Evolutionary conservation across 1,139 yeast species (phyloP).

Genomic region (Candida tetrigidarum): DNA sequence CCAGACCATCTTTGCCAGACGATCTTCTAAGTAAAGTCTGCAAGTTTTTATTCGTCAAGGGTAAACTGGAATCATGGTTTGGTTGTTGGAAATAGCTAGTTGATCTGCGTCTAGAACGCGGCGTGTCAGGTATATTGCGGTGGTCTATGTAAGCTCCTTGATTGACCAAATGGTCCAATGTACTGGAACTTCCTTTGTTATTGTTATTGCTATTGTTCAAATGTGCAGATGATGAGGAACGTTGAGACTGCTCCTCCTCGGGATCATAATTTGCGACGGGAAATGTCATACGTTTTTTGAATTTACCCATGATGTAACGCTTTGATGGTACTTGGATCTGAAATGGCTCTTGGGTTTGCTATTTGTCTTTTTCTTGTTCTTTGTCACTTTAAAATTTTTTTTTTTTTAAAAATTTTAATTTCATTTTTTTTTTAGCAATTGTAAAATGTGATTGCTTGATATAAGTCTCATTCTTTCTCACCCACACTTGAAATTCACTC

Average conservation of each 20-base stretch:
- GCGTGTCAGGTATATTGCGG: slow-evolving; percentile 32
- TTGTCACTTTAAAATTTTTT: background rate
- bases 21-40: slow-evolving; percentile 27
- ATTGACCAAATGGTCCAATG: slow-evolving; percentile 15
- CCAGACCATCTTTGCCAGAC: slow-evolving; percentile 15
- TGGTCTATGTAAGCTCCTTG: slow-evolving; percentile 40
- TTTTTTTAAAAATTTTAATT: background rate
- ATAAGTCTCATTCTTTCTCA: too few relatives aligned
- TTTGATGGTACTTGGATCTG: too few relatives aligned
- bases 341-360: background rate
- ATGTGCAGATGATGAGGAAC: background rate
- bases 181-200: background rate
- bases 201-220: background rate
- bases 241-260: slow-evolving; percentile 1
- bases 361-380: background rate
- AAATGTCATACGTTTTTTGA: slow-evolving; percentile 5
- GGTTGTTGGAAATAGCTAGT: slow-evolving; percentile 11
- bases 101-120: slow-evolving; percentile 33
- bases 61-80: slow-evolving; percentile 22
- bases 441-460: too few relatives aligned
- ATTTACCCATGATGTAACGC: slow-evolving; percentile 7
- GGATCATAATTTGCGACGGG: slow-evolving; percentile 2
- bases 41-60: slow-evolving; percentile 44
- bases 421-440: too few relatives aligned
- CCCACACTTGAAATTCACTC: too few relatives aligned